These are phyloP conservation scores for Auxenochlorella protothecoides DNA, from an alignment of 139 green algal species.

Conservation along the genomic window DNA sequence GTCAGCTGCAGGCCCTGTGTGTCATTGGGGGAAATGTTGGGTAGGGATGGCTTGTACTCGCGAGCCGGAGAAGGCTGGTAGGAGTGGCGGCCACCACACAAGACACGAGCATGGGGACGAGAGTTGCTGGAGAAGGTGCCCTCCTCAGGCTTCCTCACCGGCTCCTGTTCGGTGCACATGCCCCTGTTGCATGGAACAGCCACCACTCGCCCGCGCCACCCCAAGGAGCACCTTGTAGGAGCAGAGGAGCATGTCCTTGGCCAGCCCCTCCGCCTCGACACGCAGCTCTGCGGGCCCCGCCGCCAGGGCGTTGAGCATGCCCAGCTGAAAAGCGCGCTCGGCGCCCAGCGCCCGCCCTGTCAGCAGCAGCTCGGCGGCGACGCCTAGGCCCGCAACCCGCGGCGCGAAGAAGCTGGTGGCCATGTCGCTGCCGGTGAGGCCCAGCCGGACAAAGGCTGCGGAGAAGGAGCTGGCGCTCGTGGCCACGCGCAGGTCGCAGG, in stretches of 20 bases:
- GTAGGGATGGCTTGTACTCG: no score
- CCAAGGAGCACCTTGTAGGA: not conserved
- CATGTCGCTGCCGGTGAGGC: slow-evolving; percentile 24
- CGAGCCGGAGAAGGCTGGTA: no score
- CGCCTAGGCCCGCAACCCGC: slow-evolving; percentile 13
- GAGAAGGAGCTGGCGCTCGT: slow-evolving; percentile 4
- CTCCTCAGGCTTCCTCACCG: no score
- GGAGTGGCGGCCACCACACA: no score
- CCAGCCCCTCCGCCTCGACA: not conserved
- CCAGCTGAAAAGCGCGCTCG: slow-evolving; percentile 14
- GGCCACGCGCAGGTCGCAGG: slow-evolving; percentile 17
- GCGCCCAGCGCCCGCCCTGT: slow-evolving; percentile 15
- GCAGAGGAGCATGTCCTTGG: slow-evolving; percentile 8
- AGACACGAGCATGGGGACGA: no score
- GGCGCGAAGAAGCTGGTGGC: slow-evolving; percentile 22
- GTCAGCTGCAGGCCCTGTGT: slow-evolving; percentile 13
- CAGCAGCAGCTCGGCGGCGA: slow-evolving; percentile 21
- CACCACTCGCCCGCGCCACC: no score
- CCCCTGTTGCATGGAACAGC: no score
- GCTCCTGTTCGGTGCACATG: no score
- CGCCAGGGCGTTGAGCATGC: slow-evolving; percentile 23
- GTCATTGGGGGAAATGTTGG: no score
- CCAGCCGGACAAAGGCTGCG: slow-evolving; percentile 22
- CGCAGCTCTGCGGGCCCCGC: not conserved
- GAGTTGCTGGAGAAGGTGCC: no score